Evolutionary conservation across 1,139 yeast genomes (phyloP).

Genomic region (Scheffersomyces insectosa): DNA sequence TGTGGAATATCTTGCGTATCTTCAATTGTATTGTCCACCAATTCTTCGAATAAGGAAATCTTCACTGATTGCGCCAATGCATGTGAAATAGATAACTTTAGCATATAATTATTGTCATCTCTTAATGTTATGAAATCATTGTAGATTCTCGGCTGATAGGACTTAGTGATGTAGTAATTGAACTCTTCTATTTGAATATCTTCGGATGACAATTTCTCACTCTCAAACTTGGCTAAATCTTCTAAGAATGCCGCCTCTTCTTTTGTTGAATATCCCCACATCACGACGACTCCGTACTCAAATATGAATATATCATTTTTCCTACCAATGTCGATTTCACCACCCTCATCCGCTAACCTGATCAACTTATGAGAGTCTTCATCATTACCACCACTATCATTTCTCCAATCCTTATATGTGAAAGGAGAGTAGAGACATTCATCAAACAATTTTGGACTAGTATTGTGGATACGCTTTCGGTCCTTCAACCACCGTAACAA

Average conservation of each 20-base stretch:
- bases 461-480: slow-evolving; percentile 68
- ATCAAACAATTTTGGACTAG: slow-evolving; percentile 85
- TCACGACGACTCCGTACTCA: slow-evolving; percentile 90
- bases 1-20: slow-evolving; percentile 97
- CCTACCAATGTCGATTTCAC: slow-evolving; percentile 82
- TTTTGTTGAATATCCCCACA: slow-evolving; percentile 89
- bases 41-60: slow-evolving; percentile 89
- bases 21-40: slow-evolving; percentile 93
- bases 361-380: slow-evolving; percentile 48
- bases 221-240: slow-evolving; percentile 85
- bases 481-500: slow-evolving; percentile 83
- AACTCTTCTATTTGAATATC: slow-evolving; percentile 94
- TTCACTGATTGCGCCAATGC: slow-evolving; percentile 93
- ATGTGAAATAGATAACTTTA: slow-evolving; percentile 84
- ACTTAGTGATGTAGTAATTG: slow-evolving; percentile 87
- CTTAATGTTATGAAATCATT: slow-evolving; percentile 91
- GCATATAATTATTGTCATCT: slow-evolving; percentile 89
- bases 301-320: slow-evolving; percentile 82
- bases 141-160: slow-evolving; percentile 92
- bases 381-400: slow-evolving; percentile 30
- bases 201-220: slow-evolving; percentile 84
- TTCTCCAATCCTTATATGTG: slow-evolving; percentile 77
- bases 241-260: slow-evolving; percentile 83
- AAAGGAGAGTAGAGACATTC: slow-evolving; percentile 94
- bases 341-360: slow-evolving; percentile 88